Percentiles rank a stretch among this genome's conserved stretches.
phyloP scores from a whole-genome alignment of 345 rosid genomes.

The Gossypium bickii region DNA sequence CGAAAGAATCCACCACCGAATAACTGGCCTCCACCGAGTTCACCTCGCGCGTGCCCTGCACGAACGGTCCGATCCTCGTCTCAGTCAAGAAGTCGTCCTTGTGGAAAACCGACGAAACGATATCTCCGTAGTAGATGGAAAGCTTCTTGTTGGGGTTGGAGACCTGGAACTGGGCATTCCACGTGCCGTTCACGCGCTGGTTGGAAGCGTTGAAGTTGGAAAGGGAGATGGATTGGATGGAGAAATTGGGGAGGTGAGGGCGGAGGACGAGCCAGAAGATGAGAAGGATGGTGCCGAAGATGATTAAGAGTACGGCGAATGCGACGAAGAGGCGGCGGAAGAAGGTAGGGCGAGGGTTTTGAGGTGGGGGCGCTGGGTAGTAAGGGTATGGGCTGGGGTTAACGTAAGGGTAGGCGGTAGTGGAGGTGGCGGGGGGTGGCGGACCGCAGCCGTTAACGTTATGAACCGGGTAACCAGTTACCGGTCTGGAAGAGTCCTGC shows the following conservation, averaged over 20 bases:
- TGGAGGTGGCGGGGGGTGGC: constrained; percentile 16
- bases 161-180: constrained; percentile 49
- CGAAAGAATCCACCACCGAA: constrained; percentile 36
- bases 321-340: constrained; percentile 45
- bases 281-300: constrained; percentile 46
- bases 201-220: constrained; percentile 43
- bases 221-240: constrained; percentile 47
- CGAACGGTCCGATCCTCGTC: constrained; percentile 54
- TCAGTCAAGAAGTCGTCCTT: constrained; percentile 26
- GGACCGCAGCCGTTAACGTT: constrained; percentile 44
- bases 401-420: constrained; percentile 46
- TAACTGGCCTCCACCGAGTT: constrained; percentile 31
- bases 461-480: constrained; percentile 53
- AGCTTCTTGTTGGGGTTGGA: constrained; percentile 76
- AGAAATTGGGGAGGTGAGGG: constrained; percentile 57
- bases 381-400: constrained; percentile 28
- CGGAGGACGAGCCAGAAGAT: constrained; percentile 65
- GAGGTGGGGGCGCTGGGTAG: constrained; percentile 26
- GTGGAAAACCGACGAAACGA: constrained; percentile 24
- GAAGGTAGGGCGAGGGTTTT: constrained; percentile 39
- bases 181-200: constrained; percentile 40
- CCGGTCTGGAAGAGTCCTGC: constrained; percentile 44
- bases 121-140: constrained; percentile 35
- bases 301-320: constrained; percentile 23
- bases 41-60: constrained; percentile 43